Evolutionary conservation across 345 rosid species (phyloP), one percentile per base, ranked within the genome.

Genomic region (Acer yangbiense): DNA sequence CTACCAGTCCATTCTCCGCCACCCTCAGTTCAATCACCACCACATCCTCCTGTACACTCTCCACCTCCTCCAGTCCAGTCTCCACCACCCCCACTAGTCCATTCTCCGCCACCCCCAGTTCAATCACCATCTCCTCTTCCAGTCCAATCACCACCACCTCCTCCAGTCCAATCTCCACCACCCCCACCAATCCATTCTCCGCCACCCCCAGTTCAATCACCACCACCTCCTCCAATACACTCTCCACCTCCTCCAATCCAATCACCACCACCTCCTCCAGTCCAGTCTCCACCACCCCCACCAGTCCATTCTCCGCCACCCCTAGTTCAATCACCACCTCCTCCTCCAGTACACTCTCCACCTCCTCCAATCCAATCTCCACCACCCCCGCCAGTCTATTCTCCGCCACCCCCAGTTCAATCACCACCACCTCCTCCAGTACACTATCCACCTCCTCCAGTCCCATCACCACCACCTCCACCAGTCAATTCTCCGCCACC

Each of bases 61-160:
- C 29, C 29, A 27, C 2, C 39, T 5, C 68, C 60, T 2, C 61
- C 70, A 35, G 67, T 75, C 0, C 41, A 35, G 6, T 61, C 75
- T 54, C 82, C 73, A 21, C 73, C 68, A 0, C 27, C 1, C 46
- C 62, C 32, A 2, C 32, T 3, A 29, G 2, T 25, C 0, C 50
- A 68, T 1, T 21, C 27, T 3, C 21, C 50, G 2, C 70, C 77
- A 1, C 58, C 60, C 9, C 43, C 58, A 50, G 39, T 27, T 9
- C 61, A 70, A 1, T 41, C 66, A 0, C 73, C 74, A 0, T 61
- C 73, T 6, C 71, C 67, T 2, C 77, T 57, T 18, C 73, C 43
- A 9, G 67, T 68, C 20, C 78, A 27, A 27, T 73, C 73, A 5
- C 78, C 82, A 1, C 82, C 83, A 6, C 79, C 75, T 1, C 77